Evolutionary conservation across 2,329 filamentous ascomycete genomes (phyloP).

Genomic region (Diaporthe australafricana): DNA sequence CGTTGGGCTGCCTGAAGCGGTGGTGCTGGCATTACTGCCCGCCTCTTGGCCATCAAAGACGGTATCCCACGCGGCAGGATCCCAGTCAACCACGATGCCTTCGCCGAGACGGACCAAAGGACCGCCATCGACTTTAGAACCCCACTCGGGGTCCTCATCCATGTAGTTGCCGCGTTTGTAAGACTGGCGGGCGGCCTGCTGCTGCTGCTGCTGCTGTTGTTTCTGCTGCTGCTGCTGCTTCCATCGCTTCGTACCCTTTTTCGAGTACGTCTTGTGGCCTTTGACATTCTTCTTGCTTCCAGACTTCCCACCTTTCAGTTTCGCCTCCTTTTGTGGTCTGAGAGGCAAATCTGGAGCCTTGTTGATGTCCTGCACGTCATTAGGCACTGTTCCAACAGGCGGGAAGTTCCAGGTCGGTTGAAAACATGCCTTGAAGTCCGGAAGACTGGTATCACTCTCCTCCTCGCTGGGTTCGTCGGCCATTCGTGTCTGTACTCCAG

Average conservation of each 20-base stretch:
- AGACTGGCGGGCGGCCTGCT: slow-evolving; percentile 39
- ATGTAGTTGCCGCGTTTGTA: slow-evolving; percentile 43
- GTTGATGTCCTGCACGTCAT: slow-evolving; percentile 37
- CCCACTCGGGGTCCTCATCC: slow-evolving; percentile 48
- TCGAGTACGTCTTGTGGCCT: slow-evolving; percentile 57
- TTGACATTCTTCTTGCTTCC: slow-evolving; percentile 62
- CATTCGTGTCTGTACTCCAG: slow-evolving; percentile 63
- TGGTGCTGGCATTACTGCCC: slow-evolving; percentile 52
- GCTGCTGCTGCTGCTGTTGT: too few species aligned
- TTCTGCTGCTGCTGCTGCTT: slow-evolving; percentile 55
- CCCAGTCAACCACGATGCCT: slow-evolving; percentile 90
- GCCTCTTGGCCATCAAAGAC: slow-evolving; percentile 69
- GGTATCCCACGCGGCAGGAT: slow-evolving; percentile 73
- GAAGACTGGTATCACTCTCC: slow-evolving; percentile 46
- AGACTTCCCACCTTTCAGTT: slow-evolving; percentile 32
- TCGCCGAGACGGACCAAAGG: slow-evolving; percentile 84
- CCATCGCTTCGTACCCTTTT: slow-evolving; percentile 61
- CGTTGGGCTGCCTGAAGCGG: slow-evolving; percentile 70
- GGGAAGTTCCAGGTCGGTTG: slow-evolving; percentile 30
- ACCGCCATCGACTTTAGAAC: slow-evolving; percentile 56
- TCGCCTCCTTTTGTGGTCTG: slow-evolving; percentile 39
- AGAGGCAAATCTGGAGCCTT: slow-evolving; percentile 40
- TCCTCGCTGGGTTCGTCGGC: slow-evolving; percentile 69
- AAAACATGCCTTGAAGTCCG: slow-evolving; percentile 29
- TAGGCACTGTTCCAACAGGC: slow-evolving; percentile 24